phyloP scores from a whole-genome alignment of 805 yeast species.

The Candida xyloterini region DNA sequence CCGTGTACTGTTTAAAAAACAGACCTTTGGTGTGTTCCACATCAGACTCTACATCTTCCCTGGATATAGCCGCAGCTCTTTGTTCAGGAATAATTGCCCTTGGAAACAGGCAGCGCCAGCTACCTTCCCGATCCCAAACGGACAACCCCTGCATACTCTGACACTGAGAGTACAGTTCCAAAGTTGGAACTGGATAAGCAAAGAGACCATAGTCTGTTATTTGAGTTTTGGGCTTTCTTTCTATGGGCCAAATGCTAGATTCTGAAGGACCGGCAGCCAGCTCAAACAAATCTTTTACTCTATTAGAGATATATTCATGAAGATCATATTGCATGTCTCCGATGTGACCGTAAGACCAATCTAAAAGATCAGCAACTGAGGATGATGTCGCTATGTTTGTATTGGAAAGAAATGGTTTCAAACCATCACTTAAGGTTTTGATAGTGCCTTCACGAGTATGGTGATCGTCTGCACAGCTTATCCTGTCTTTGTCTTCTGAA shows the following conservation, averaged over 20 bases:
- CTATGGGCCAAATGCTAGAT: slow-evolving; percentile 2
- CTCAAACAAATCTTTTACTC: background rate
- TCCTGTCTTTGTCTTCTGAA: slow-evolving; percentile 15
- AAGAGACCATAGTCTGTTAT: slow-evolving; percentile 22
- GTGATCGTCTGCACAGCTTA: background rate
- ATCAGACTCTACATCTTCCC: slow-evolving; percentile 53
- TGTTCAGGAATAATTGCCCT: slow-evolving; percentile 36
- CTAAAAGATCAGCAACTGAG: slow-evolving; percentile 15
- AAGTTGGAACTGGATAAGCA: slow-evolving; percentile 30
- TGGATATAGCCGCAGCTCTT: slow-evolving; percentile 40
- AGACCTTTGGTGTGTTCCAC: slow-evolving; percentile 47
- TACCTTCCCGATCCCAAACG: slow-evolving; percentile 78
- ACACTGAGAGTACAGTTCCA: slow-evolving; percentile 61
- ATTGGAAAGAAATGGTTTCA: slow-evolving; percentile 13
- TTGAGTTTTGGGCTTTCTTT: slow-evolving; percentile 1
- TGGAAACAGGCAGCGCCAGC: slow-evolving; percentile 91
- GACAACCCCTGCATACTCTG: slow-evolving; percentile 61
- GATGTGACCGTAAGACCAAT: slow-evolving; percentile 11
- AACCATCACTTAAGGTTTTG: slow-evolving; percentile 9
- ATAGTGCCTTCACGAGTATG: background rate
- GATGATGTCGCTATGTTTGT: slow-evolving; percentile 20
- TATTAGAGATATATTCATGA: background rate
- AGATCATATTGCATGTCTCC: background rate
- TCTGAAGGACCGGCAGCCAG: slow-evolving; percentile 1
- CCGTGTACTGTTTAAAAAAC: slow-evolving; percentile 64